Evolutionary conservation across 495 filamentous ascomycete species (phyloP).

Genomic region (Neurospora sp.): DNA sequence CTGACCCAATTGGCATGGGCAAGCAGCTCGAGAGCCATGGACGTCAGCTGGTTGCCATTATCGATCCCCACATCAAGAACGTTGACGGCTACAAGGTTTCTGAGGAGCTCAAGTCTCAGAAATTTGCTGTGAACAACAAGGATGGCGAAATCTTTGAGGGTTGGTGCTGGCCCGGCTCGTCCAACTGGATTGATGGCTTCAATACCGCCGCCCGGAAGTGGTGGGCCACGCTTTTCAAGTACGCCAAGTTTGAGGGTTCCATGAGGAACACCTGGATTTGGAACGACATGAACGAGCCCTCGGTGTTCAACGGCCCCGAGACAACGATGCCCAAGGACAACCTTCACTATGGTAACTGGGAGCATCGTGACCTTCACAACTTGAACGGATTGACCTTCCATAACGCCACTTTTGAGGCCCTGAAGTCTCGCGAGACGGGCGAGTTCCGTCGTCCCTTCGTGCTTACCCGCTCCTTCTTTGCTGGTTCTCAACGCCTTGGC

Average conservation of each 20-base stretch:
- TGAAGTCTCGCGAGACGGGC: constrained; percentile 70
- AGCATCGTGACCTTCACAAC: constrained; percentile 95
- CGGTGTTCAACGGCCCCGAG: constrained; percentile 96
- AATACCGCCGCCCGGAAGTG: constrained; percentile 77
- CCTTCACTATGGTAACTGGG: constrained; percentile 82
- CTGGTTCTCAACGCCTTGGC: constrained; percentile 77
- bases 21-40: constrained; percentile 73
- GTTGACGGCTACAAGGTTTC: constrained; percentile 63
- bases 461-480: constrained; percentile 82
- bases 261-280: constrained; percentile 82
- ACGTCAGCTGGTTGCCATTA: constrained; percentile 86
- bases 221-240: constrained; percentile 85
- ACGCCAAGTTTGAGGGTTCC: constrained; percentile 73
- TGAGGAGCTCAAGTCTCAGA: constrained; percentile 73
- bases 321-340: constrained; percentile 98
- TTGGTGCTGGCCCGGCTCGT: constrained; percentile 97
- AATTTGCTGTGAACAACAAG: constrained; percentile 77
- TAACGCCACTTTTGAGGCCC: constrained; percentile 80
- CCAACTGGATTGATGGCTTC: constrained; percentile 92
- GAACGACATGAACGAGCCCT: constrained; percentile 99
- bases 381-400: constrained; percentile 87
- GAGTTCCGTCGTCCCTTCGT: constrained; percentile 75
- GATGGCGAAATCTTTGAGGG: constrained; percentile 84
- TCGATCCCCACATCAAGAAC: constrained; percentile 98
- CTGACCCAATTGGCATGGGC: constrained; percentile 76